A percentile compares a stretch with the other conserved stretches of the same genome.
Conservation (phyloP, 345 rosid species). For the Passiflora organensis region DNA sequence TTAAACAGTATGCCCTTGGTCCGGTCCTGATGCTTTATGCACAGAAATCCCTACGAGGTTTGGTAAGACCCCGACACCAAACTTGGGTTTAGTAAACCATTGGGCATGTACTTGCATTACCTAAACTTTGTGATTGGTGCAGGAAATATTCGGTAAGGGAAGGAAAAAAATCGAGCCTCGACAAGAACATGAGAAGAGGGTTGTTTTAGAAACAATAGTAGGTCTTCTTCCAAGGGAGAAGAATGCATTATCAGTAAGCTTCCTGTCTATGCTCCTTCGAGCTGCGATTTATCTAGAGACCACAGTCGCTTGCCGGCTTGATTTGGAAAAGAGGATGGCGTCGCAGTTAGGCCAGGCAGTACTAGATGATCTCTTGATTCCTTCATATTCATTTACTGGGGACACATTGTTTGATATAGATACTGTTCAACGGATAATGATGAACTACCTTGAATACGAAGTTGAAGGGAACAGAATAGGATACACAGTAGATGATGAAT, state of each 20-base stretch:
- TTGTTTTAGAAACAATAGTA: conserved; percentile 76
- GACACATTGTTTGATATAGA: conserved; percentile 81
- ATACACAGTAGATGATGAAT: conserved; percentile 33
- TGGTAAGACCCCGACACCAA: conserved; percentile 58
- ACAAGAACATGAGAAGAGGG: conserved; percentile 86
- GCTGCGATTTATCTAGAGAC: conserved; percentile 86
- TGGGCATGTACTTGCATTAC: conserved; percentile 4
- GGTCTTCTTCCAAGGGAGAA: conserved; percentile 84
- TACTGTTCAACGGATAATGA: conserved; percentile 70
- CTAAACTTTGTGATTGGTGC: conserved; percentile 20
- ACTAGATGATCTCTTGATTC: conserved; percentile 80
- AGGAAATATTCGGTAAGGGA: conserved; percentile 79
- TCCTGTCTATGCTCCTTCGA: conserved; percentile 80
- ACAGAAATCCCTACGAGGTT: conserved; percentile 85
- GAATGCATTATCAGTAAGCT: conserved; percentile 77
- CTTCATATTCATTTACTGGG: conserved; percentile 66
- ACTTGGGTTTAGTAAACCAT: conserved; percentile 8
- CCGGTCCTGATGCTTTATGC: conserved; percentile 95
- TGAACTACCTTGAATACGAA: conserved; percentile 59
- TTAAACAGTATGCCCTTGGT: conserved; percentile 77
- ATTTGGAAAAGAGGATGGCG: conserved; percentile 88
- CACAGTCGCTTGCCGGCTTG: conserved; percentile 90
- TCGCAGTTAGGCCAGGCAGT: conserved; percentile 76
- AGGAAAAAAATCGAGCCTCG: conserved; percentile 72
- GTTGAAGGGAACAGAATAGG: conserved; percentile 43